phyloP scores from a whole-genome alignment of 2,329 filamentous ascomycete genomes.

The Sphaceloma murrayae region DNA sequence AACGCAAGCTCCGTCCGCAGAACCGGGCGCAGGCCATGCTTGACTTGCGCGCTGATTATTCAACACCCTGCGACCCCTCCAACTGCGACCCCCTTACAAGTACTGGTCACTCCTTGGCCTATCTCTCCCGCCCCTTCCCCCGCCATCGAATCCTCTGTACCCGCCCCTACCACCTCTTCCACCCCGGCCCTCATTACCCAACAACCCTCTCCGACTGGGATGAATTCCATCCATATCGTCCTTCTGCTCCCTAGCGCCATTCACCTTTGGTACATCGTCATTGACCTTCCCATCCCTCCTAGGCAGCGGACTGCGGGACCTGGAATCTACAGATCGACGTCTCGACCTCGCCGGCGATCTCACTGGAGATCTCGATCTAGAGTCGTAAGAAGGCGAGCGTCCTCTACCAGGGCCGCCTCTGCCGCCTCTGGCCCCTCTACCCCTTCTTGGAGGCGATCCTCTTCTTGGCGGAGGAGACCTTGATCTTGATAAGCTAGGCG shows the following conservation, averaged over 20 bases:
- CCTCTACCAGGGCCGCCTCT: not conserved
- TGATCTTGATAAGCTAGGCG: conserved; percentile 1
- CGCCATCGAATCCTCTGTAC: conserved; percentile 13
- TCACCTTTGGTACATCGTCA: conserved; percentile 5
- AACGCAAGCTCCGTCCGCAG: no score
- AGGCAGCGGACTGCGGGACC: conserved; percentile 15
- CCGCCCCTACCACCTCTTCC: conserved; percentile 19
- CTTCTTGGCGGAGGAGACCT: conserved; percentile 5
- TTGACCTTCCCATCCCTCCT: conserved; percentile 9
- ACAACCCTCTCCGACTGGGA: conserved; percentile 28
- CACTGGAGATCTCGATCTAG: not conserved
- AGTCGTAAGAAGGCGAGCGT: conserved; percentile 11
- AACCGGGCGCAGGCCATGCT: no score
- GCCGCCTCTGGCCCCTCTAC: not conserved
- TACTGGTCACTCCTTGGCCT: conserved; percentile 10
- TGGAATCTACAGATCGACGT: conserved; percentile 10
- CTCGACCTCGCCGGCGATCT: conserved; percentile 3
- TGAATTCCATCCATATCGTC: conserved; percentile 29
- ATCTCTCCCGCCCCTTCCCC: conserved; percentile 18
- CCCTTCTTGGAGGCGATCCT: not conserved
- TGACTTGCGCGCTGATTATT: no score
- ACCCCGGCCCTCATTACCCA: conserved; percentile 22
- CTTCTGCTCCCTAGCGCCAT: conserved; percentile 9
- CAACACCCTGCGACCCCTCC: not conserved
- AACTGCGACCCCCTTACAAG: not conserved